These are phyloP conservation scores for Stephania yunnanensis DNA, from an alignment of 164 flowering plant genomes.

Conservation along the genomic window DNA sequence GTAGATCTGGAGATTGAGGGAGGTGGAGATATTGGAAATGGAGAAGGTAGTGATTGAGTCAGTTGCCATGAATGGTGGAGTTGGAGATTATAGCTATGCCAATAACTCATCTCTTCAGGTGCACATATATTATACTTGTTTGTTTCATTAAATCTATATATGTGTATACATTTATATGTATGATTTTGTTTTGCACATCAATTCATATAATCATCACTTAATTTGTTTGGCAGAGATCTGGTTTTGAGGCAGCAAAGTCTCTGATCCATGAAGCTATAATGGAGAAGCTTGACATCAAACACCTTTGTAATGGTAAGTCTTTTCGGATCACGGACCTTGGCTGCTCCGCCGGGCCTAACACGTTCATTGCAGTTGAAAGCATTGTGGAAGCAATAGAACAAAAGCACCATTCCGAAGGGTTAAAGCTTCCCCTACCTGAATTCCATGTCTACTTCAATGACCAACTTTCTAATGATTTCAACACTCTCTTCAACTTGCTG, in stretches of 20 bases:
- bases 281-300: not conserved
- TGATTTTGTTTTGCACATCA: no score
- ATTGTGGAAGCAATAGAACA: constrained; percentile 25
- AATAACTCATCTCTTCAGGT: not conserved
- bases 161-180: no score
- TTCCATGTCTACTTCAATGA: constrained; percentile 24
- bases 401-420: not conserved
- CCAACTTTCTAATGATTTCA: constrained; percentile 20
- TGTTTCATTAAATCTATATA: no score
- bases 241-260: constrained; percentile 10
- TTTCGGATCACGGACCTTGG: constrained; percentile 34
- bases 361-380: constrained; percentile 21
- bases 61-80: not conserved
- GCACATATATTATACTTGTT: not conserved
- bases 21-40: not conserved
- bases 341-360: constrained; percentile 36
- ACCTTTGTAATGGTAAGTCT: not conserved
- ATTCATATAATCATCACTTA: not conserved
- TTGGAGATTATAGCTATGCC: constrained; percentile 3
- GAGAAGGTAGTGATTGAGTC: not conserved
- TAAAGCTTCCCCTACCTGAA: constrained; percentile 1
- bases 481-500: constrained; percentile 19
- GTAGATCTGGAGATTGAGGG: no score
- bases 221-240: constrained; percentile 14
- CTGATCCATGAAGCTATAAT: not conserved